Conservation (phyloP, 164 flowering plant genomes). For the Tetrastigma voinierianum region DNA sequence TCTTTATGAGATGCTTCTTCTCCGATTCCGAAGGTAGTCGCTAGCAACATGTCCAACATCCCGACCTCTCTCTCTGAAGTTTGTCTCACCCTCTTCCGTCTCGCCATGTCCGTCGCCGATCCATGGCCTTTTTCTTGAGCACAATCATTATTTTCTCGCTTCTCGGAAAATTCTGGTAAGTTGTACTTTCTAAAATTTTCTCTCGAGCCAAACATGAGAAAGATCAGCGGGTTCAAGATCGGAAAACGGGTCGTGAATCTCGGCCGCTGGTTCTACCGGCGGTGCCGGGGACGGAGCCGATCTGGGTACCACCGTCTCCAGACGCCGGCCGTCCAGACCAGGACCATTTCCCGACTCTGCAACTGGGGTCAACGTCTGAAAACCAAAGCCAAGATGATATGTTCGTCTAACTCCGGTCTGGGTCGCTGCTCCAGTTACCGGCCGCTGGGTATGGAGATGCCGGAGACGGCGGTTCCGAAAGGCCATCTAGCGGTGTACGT, state of each 20-base stretch:
- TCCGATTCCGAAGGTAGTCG: not conserved
- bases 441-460: constrained; percentile 23
- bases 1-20: constrained; percentile 4
- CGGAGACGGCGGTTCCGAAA: constrained; percentile 50
- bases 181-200: not conserved
- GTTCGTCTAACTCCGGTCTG: constrained; percentile 16
- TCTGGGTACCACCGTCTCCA: constrained; percentile 16
- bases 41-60: constrained; percentile 37
- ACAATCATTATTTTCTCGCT: not conserved
- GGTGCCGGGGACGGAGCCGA: constrained; percentile 5
- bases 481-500: constrained; percentile 87
- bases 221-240: constrained; percentile 52
- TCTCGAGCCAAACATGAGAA: constrained; percentile 30
- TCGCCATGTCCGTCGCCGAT: constrained; percentile 51
- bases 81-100: constrained; percentile 49
- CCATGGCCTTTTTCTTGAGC: constrained; percentile 63
- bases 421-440: constrained; percentile 15
- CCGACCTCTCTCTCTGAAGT: constrained; percentile 54
- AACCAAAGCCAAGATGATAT: constrained; percentile 35
- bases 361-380: constrained; percentile 47
- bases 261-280: constrained; percentile 33
- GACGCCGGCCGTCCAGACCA: not conserved
- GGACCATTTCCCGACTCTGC: constrained; percentile 40
- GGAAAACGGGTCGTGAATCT: constrained; percentile 33
- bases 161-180: not conserved